Conservation (phyloP, 1,139 yeast species). For the Saccharomyces hybrid region DNA sequence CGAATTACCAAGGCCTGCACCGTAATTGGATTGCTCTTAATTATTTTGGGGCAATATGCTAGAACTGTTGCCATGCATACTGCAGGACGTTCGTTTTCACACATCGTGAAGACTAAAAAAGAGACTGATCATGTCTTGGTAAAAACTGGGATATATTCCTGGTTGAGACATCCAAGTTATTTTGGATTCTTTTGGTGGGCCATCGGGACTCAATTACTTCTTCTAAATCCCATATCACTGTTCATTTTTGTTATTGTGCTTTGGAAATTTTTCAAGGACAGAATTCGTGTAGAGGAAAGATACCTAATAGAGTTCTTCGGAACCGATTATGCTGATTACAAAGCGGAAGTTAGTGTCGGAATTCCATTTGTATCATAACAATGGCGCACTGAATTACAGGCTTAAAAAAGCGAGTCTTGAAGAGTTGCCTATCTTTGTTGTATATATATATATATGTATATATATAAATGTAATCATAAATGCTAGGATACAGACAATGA, state of each 20-base stretch:
- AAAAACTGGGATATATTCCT: slow-evolving; percentile 61
- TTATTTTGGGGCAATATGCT: slow-evolving; percentile 54
- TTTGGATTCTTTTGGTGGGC: slow-evolving; percentile 94
- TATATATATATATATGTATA: not conserved
- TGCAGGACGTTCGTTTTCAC: slow-evolving; percentile 84
- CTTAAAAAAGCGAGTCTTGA: not conserved
- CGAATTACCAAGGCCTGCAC: slow-evolving; percentile 17
- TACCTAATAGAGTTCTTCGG: slow-evolving; percentile 64
- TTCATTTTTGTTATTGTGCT: slow-evolving; percentile 43
- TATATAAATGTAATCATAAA: not conserved
- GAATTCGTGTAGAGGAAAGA: slow-evolving; percentile 67
- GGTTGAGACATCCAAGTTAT: slow-evolving; percentile 81
- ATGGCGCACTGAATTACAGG: not conserved
- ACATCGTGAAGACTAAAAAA: slow-evolving; percentile 54
- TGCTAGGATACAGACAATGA: not conserved
- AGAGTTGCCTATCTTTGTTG: not conserved
- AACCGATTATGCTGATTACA: slow-evolving; percentile 50
- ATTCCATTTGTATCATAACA: slow-evolving; percentile 52
- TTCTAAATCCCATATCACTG: slow-evolving; percentile 55
- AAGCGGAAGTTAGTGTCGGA: slow-evolving; percentile 42
- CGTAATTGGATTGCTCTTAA: slow-evolving; percentile 41
- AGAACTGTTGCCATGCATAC: slow-evolving; percentile 79
- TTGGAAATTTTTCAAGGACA: slow-evolving; percentile 56
- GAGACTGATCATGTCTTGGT: slow-evolving; percentile 55
- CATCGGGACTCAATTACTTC: slow-evolving; percentile 66